A percentile compares a stretch with the other conserved stretches of the same genome.
phyloP scores from a whole-genome alignment of 768 basidiomycete species.

The Neoboletus brunneissimus region DNA sequence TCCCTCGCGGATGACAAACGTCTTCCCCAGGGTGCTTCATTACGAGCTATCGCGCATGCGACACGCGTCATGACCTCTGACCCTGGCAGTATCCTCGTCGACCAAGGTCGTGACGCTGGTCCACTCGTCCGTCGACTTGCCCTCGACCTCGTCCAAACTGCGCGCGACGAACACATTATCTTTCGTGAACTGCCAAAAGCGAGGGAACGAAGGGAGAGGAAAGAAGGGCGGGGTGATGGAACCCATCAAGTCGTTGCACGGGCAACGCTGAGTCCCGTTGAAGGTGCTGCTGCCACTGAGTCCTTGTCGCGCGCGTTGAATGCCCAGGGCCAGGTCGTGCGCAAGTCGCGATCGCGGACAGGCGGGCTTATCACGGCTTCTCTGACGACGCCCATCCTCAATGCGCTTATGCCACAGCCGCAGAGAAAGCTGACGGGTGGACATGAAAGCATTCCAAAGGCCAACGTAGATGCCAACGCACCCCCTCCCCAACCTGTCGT shows the following conservation, averaged over 20 bases:
- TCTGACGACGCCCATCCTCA: slow-evolving; percentile 58
- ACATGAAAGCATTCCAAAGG: slow-evolving; percentile 19
- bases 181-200: slow-evolving; percentile 37
- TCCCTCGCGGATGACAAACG: slow-evolving; percentile 29
- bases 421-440: slow-evolving; percentile 40
- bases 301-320: slow-evolving; percentile 48
- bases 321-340: slow-evolving; percentile 31
- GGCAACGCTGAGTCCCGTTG: slow-evolving; percentile 43
- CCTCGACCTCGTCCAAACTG: slow-evolving; percentile 61
- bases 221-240: slow-evolving; percentile 27
- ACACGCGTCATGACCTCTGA: slow-evolving; percentile 87
- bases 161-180: slow-evolving; percentile 60
- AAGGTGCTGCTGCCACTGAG: slow-evolving; percentile 43
- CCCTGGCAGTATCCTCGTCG: slow-evolving; percentile 67
- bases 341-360: slow-evolving; percentile 36
- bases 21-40: slow-evolving; percentile 56
- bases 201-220: slow-evolving; percentile 46
- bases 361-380: slow-evolving; percentile 37
- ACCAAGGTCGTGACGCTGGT: slow-evolving; percentile 63
- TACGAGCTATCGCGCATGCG: slow-evolving; percentile 77
- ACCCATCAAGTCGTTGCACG: slow-evolving; percentile 34
- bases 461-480: slow-evolving; percentile 12
- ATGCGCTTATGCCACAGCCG: slow-evolving; percentile 54
- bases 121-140: slow-evolving; percentile 62
- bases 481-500: slow-evolving; percentile 21